Conservation (phyloP, 352 stramenopile genomes). For the Globisporangium spinosum region DNA sequence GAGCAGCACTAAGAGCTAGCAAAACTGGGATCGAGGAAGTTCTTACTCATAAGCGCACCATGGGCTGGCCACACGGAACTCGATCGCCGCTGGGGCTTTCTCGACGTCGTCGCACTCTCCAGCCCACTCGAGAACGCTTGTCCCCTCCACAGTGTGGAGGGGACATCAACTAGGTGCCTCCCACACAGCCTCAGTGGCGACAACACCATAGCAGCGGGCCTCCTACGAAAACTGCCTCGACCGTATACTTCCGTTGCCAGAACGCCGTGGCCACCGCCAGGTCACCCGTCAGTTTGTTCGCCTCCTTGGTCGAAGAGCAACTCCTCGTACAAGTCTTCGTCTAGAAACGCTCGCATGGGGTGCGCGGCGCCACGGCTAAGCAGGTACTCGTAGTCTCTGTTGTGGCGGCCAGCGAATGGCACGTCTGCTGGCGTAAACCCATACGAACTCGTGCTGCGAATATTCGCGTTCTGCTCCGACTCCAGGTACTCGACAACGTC, state of each 20-base stretch:
- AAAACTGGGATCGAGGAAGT: too few species aligned
- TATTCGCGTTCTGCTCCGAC: not conserved
- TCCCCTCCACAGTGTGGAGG: not conserved
- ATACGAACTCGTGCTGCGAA: not conserved
- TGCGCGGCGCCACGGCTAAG: not conserved
- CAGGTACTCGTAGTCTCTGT: not conserved
- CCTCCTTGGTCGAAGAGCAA: not conserved
- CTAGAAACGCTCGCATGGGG: not conserved
- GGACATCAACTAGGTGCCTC: too few species aligned
- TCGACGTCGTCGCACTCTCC: not conserved
- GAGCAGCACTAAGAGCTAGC: too few species aligned
- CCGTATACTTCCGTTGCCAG: not conserved
- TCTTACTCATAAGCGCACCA: not conserved
- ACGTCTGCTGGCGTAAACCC: not conserved
- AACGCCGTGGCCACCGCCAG: not conserved
- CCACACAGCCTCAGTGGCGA: not conserved
- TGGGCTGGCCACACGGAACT: slow-evolving; percentile 7
- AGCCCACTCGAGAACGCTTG: slow-evolving; percentile 3
- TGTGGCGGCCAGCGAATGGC: not conserved
- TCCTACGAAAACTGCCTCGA: not conserved
- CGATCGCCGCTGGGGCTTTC: not conserved
- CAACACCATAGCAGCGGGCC: not conserved
- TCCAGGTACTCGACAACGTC: not conserved
- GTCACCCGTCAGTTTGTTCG: not conserved
- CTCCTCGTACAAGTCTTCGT: not conserved